Conservation (phyloP, 352 stramenopile genomes). For the Phytophthora crassamura region DNA sequence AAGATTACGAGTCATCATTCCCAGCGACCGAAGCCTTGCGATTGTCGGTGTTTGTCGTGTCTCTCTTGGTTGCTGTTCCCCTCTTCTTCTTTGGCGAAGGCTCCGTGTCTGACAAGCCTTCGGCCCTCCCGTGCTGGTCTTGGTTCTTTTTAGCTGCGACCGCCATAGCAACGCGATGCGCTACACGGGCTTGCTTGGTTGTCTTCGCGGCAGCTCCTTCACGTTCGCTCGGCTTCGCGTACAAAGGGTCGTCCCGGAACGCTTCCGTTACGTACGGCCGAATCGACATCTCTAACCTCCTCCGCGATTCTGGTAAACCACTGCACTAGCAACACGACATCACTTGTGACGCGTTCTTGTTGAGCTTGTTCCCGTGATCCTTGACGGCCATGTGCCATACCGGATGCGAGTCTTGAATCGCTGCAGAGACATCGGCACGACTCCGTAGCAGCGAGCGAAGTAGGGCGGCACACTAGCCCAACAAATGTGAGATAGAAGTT, state of each 20-base stretch:
- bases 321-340: too few relatives aligned
- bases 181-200: conserved; percentile 11
- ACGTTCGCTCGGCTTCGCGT: conserved; percentile 13
- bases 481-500: too few relatives aligned
- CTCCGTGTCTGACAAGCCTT: neutral
- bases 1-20: neutral
- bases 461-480: too few relatives aligned
- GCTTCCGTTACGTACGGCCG: conserved; percentile 17
- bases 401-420: too few relatives aligned
- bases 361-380: too few relatives aligned
- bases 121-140: neutral
- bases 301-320: too few relatives aligned
- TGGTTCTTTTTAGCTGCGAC: conserved; percentile 3
- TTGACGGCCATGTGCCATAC: too few relatives aligned
- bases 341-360: too few relatives aligned
- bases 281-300: too few relatives aligned
- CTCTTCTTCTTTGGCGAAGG: neutral
- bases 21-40: neutral
- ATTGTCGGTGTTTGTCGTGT: neutral
- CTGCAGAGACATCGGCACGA: too few relatives aligned
- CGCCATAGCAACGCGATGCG: conserved; percentile 4
- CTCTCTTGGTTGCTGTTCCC: neutral
- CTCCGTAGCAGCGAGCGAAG: too few relatives aligned
- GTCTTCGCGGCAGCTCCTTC: conserved; percentile 11
- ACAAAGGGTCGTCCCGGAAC: conserved; percentile 20